Evolutionary conservation across 306 rosid species (phyloP).

Genomic region (Castanospermum australe): DNA sequence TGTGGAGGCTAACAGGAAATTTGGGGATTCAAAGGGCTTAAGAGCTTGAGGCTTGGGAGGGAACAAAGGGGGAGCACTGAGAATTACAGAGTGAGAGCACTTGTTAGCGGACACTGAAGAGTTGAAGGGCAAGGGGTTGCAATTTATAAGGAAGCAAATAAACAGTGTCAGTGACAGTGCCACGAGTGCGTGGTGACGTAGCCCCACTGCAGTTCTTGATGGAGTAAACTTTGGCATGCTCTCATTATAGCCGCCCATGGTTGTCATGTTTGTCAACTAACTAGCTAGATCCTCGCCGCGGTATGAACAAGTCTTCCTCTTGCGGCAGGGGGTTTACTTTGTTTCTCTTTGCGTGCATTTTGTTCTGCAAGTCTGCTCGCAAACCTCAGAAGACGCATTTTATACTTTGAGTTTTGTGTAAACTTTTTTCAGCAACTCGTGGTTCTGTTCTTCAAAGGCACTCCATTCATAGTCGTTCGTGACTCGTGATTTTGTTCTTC

Average conservation of each 20-base stretch:
- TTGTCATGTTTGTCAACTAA: not conserved
- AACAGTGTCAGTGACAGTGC: too few species aligned
- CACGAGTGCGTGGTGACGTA: constrained; percentile 36
- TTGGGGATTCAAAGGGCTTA: constrained; percentile 16
- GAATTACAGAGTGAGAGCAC: not conserved
- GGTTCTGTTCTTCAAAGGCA: not conserved
- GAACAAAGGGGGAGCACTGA: not conserved
- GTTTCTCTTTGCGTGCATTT: not conserved
- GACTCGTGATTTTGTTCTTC: too few species aligned
- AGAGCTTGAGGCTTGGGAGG: not conserved
- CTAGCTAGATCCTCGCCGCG: not conserved
- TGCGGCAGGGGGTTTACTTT: not conserved
- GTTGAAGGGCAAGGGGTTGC: not conserved
- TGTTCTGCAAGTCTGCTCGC: not conserved
- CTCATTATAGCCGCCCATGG: constrained; percentile 25
- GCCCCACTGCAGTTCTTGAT: constrained; percentile 19
- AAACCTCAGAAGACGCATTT: not conserved
- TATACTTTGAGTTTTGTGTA: too few species aligned
- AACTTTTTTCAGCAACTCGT: not conserved
- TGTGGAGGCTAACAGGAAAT: not conserved
- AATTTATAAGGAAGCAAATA: too few species aligned
- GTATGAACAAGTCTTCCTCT: constrained; percentile 25
- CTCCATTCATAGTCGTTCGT: too few species aligned
- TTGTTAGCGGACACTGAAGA: constrained; percentile 23
- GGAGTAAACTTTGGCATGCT: not conserved